Conservation (phyloP, 148 eudicot genomes). For the Chenopodium berlandieri region DNA sequence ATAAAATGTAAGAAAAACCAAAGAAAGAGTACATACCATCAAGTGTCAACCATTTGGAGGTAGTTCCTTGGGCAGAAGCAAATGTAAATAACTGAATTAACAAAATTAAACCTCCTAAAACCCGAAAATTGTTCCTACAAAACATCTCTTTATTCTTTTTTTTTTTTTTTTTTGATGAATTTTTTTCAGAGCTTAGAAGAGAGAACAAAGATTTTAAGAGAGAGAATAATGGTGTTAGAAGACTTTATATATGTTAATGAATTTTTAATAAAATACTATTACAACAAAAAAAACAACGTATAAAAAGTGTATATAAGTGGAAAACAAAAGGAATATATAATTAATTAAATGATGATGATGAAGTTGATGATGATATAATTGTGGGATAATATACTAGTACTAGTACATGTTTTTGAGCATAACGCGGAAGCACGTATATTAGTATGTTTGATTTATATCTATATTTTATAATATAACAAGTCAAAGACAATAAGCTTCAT, state of each 20-base stretch:
- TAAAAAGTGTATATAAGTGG: neutral
- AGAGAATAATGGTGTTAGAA: neutral
- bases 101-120: neutral
- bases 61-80: neutral
- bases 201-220: neutral
- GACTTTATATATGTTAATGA: neutral
- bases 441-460: neutral
- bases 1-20: neutral
- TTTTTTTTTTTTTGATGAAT: neutral
- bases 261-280: neutral
- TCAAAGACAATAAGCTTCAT: neutral
- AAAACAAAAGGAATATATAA: neutral
- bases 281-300: neutral
- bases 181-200: neutral
- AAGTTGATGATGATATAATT: neutral
- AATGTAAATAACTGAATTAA: neutral
- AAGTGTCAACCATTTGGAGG: conserved; percentile 9
- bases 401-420: neutral
- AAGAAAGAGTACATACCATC: conserved; percentile 6
- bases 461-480: neutral
- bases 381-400: neutral
- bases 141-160: neutral
- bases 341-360: neutral
- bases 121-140: neutral
- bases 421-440: neutral